Conservation (phyloP, 352 stramenopile genomes). For the Phytophthora pisi region DNA sequence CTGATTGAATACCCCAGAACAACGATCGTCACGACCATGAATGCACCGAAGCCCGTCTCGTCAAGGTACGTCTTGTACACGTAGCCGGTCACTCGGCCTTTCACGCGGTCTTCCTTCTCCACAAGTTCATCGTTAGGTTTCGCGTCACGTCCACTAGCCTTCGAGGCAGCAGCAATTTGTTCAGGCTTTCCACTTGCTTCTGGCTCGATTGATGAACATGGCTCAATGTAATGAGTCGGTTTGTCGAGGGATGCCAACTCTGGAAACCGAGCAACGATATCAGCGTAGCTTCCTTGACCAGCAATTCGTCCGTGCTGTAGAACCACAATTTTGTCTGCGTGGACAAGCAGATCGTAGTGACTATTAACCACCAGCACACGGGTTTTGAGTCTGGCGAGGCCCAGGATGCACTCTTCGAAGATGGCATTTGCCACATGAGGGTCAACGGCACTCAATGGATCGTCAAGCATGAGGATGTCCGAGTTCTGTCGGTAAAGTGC, state of each 20-base stretch:
- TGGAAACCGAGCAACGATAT: conserved; percentile 52
- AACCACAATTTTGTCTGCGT: conserved; percentile 54
- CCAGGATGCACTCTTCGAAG: conserved; percentile 89
- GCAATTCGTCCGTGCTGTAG: conserved; percentile 73
- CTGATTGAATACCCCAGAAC: conserved; percentile 24
- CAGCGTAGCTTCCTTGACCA: conserved; percentile 71
- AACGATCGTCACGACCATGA: conserved; percentile 20
- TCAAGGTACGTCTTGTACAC: conserved; percentile 44
- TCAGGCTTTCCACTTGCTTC: background rate
- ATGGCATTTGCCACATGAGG: conserved; percentile 93
- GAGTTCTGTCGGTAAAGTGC: conserved; percentile 84
- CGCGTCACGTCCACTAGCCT: background rate
- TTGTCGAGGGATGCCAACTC: conserved; percentile 20
- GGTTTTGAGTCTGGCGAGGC: conserved; percentile 59
- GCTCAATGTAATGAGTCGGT: background rate
- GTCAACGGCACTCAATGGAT: conserved; percentile 93
- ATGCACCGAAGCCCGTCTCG: conserved; percentile 33
- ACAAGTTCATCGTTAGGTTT: conserved; percentile 16
- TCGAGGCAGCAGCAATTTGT: background rate
- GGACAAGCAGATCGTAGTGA: conserved; percentile 86
- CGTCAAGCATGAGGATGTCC: conserved; percentile 93
- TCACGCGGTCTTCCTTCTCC: conserved; percentile 41
- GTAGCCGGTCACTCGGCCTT: conserved; percentile 30
- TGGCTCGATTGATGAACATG: background rate
- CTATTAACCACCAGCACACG: conserved; percentile 92